Evolutionary conservation across 2,329 filamentous ascomycete species (phyloP), one percentile per base, ranked within the genome.

Genomic region (Pseudocercospora vitis): DNA sequence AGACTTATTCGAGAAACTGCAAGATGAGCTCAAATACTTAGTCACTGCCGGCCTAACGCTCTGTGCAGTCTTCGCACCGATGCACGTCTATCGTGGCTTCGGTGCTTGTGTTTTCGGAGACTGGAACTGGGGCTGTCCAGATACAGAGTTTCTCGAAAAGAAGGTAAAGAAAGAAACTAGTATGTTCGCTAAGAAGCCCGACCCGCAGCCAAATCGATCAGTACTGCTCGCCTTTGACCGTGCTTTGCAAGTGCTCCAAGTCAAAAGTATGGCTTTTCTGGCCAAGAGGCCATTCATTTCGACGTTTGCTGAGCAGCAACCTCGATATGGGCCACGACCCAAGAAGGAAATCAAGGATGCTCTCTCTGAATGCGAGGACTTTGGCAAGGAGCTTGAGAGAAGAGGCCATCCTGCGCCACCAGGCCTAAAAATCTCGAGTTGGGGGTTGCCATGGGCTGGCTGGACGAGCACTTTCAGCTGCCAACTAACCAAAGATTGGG

Each of bases 51-150:
- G 54, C 3, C 45, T 61, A 1, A 50, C 56, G 1, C 28, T 61
- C 11, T 61, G 56, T 23, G 56, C 56, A 11, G 52, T 53, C 4
- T 61, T 59, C 26, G 47, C 56, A 8, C 56, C 58, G 14, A 59
- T 61, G 51, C 58, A 56, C 23, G 50, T 61, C 6, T 61, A 59
- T 28, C 47, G 58, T 29, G 58, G 58, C n/a, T 61, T 56, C 21
- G 58, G 58, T n/a, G 56, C 58, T 19, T 52, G 53, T 18, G 53
- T 59, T 1, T 55, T 57, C 23, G 47, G 47, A 24, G 56, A 61
- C 14, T 61, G 56, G 56, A 49, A 61, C 18, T 59, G 58, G 58
- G 58, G 44, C 18, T 57, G 53, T 49, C 58, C 56, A 8, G 54
- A 59, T 35, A 16, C 42, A 1, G 35, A 53, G 7, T 48, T 50